A percentile compares a stretch with the other conserved stretches of the same genome.
phyloP scores from a whole-genome alignment of 257 asterid species.

The Vinca minor region DNA sequence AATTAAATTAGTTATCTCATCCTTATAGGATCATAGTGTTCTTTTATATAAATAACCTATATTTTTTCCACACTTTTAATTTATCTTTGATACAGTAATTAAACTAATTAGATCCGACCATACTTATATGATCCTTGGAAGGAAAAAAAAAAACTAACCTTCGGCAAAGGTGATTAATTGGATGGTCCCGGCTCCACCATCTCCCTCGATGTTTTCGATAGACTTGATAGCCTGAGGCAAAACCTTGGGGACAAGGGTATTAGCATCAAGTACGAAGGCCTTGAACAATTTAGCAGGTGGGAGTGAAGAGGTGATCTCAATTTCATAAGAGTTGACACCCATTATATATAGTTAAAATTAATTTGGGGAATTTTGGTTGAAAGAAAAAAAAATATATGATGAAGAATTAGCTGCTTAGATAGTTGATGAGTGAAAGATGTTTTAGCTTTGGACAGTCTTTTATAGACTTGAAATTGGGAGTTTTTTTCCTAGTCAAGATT shows the following conservation, averaged over 20 bases:
- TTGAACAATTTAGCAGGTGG: conserved; percentile 31
- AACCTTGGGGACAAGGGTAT: conserved; percentile 27
- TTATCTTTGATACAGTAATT: neutral
- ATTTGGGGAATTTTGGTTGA: neutral
- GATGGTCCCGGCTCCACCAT: conserved; percentile 33
- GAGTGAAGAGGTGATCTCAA: conserved; percentile 22
- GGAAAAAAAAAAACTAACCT: conserved; percentile 19
- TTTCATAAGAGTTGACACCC: no score
- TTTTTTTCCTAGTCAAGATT: neutral
- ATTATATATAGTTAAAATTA: neutral
- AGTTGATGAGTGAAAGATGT: neutral
- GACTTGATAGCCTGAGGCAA: conserved; percentile 28
- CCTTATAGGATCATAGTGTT: no score
- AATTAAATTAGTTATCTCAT: no score
- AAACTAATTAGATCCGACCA: neutral
- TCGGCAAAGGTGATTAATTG: conserved; percentile 24
- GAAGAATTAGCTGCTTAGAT: neutral
- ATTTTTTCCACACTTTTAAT: no score
- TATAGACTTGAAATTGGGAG: neutral
- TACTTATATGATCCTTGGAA: neutral
- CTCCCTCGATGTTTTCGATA: conserved; percentile 25
- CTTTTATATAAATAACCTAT: no score
- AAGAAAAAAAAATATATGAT: neutral
- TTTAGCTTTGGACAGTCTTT: neutral
- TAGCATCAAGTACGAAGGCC: conserved; percentile 24